Evolutionary conservation across 106 monocot genomes (phyloP).

Genomic region (Acorus gramineus): DNA sequence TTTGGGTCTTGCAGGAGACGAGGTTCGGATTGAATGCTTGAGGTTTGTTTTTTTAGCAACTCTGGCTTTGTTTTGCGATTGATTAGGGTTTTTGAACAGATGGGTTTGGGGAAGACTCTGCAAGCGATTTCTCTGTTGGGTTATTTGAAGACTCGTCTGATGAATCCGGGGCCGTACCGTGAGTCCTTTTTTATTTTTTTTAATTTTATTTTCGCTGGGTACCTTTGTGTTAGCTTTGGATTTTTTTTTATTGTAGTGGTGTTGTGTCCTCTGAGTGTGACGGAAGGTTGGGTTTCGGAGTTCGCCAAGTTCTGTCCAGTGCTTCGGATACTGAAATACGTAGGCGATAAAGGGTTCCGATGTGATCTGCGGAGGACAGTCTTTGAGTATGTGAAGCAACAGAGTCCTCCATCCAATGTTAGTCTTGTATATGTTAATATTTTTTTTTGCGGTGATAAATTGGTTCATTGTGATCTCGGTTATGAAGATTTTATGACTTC

Average conservation of each 20-base stretch:
- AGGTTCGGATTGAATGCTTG: no score
- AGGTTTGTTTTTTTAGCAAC: background rate
- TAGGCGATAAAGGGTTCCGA: conserved; percentile 66
- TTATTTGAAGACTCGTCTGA: conserved; percentile 62
- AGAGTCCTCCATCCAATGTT: conserved; percentile 25
- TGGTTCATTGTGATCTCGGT: no score
- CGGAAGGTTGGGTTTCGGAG: conserved; percentile 79
- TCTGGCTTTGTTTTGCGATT: background rate
- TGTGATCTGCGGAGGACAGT: conserved; percentile 38
- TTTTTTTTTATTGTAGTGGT: conserved; percentile 53
- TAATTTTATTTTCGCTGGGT: background rate
- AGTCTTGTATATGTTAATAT: conserved; percentile 2
- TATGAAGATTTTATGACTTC: no score
- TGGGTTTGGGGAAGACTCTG: conserved; percentile 95
- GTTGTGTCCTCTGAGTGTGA: conserved; percentile 87
- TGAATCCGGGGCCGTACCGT: conserved; percentile 70
- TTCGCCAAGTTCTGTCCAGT: conserved; percentile 70
- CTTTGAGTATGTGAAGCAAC: conserved; percentile 43
- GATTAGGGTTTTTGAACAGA: conserved; percentile 25
- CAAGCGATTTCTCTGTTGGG: conserved; percentile 86
- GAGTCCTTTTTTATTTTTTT: conserved; percentile 15
- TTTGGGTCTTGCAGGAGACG: no score
- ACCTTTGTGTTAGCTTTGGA: background rate
- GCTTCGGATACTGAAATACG: conserved; percentile 60
- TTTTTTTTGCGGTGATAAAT: no score